Base-by-base conservation (phyloP, 2,329 filamentous ascomycete genomes). In the Chaetoscypha palmicola region DNA sequence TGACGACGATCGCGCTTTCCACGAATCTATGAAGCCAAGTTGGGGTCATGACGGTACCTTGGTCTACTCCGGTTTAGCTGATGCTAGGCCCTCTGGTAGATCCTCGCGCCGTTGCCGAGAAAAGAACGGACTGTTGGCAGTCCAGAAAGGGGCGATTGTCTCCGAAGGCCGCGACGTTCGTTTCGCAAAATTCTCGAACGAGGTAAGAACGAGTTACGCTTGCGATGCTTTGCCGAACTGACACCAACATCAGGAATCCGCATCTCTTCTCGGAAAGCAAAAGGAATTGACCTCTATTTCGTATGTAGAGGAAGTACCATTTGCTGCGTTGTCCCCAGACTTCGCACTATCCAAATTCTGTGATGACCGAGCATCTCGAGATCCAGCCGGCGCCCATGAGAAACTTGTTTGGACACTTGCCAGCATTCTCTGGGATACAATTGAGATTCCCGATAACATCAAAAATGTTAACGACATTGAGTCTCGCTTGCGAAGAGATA, bases 351-450 rank as follows among this genome's bases (percentile, higher is more conserved):
- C 68, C 12, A 64, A 71, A 8, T 68, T 80, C 44, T 69, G 69
- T 20, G 63, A 68, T 40, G 58, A 62, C 14, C 63, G 66, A 10
- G 57, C 64, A 31, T 64, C 48, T 24, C 59, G 62, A 23, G 65
- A 64, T 51, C 66, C 68, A 12, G 70, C 70, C 17, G 70, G 64
- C 42, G 64, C 68, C 16, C 77, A 87, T 45, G 87, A 94, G 64
- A 78, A 80, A 57, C 71, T 79, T 11, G 79, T 92, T 1, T 98
- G 94, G 92, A 77, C 87, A 48, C 71, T 98, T 26, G 83, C 87
- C 1, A 85, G 86, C 45, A 81, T 96, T 28, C 73, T 98, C 3
- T 98, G 95, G 58, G 89, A 95, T 52, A 71, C 80, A n/a, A 50
- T 79, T 9, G 68, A 68, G 12, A 60, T 73, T 22, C 64, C 68